Evolutionary conservation across 495 filamentous ascomycete species (phyloP).

Genomic region (Hypoxylon rickii): DNA sequence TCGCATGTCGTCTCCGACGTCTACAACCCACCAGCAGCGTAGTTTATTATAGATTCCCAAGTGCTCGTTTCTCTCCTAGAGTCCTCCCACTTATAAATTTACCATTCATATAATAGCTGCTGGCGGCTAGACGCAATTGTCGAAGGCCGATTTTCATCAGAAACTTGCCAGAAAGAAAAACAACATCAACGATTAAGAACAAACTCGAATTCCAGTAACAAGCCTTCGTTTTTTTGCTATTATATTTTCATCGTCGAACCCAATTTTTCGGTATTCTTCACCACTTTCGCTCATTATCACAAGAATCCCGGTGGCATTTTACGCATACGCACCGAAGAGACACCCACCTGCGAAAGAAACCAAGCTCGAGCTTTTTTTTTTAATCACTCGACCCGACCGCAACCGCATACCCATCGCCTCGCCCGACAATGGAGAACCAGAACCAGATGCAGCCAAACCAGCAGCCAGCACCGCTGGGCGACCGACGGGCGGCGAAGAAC

Average conservation of each 20-base stretch:
- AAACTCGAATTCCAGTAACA: not conserved
- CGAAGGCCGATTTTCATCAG: constrained; percentile 21
- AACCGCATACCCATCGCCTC: not conserved
- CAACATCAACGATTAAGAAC: not conserved
- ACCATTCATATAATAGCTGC: constrained; percentile 34
- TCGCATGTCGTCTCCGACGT: constrained; percentile 6
- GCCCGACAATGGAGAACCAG: constrained; percentile 32
- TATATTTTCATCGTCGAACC: not conserved
- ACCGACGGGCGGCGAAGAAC: constrained; percentile 42
- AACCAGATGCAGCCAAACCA: constrained; percentile 16
- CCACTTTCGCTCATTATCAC: too few relatives aligned
- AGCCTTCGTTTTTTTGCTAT: constrained; percentile 6
- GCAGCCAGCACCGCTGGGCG: constrained; percentile 18
- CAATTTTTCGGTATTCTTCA: too few relatives aligned
- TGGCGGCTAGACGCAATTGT: constrained; percentile 38
- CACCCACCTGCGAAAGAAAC: too few relatives aligned
- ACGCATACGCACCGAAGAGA: too few relatives aligned
- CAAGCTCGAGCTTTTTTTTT: too few relatives aligned
- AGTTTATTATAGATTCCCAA: constrained; percentile 31
- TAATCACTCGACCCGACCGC: not conserved
- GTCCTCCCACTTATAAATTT: constrained; percentile 20
- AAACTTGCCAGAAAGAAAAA: constrained; percentile 3
- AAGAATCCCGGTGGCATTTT: too few relatives aligned
- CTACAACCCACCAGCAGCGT: constrained; percentile 31
- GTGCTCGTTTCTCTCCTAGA: constrained; percentile 36